Percentiles rank a stretch among this genome's conserved stretches.
phyloP scores from a whole-genome alignment of 2,329 filamentous ascomycete genomes.

The Leptographium procerum region DNA sequence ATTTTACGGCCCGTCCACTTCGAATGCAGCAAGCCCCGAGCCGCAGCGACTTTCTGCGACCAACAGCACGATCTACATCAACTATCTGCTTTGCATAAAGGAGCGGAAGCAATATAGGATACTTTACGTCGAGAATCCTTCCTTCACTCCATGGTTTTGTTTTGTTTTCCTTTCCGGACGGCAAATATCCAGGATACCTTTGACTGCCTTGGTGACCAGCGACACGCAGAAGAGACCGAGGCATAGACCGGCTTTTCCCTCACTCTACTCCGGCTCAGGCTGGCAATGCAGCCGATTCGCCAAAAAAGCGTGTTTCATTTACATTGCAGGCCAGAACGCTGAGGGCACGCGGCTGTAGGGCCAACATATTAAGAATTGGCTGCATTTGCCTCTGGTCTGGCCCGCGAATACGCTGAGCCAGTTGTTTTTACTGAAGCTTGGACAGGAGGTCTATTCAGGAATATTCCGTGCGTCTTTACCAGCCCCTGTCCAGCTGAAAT shows the following conservation, averaged over 20 bases:
- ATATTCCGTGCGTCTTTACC: background rate
- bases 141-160: background rate
- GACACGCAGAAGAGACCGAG: background rate
- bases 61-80: background rate
- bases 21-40: background rate
- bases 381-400: background rate
- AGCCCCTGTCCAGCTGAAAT: conserved; percentile 5
- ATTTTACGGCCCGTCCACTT: background rate
- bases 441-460: background rate
- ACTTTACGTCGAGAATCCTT: too few relatives aligned
- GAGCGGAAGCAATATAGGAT: background rate
- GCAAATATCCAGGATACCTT: too few relatives aligned
- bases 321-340: background rate
- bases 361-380: background rate
- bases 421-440: background rate
- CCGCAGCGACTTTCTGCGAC: background rate
- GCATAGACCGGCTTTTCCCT: background rate
- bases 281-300: background rate
- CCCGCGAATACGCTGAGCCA: background rate
- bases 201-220: background rate
- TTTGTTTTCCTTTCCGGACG: background rate
- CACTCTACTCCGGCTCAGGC: background rate
- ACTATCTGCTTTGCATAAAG: background rate
- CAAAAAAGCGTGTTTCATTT: background rate
- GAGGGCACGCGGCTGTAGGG: background rate